Percentiles rank a stretch among this genome's conserved stretches.
Conservation (phyloP, 2,329 filamentous ascomycete genomes). For the Colletotrichum lindemuthianum region DNA sequence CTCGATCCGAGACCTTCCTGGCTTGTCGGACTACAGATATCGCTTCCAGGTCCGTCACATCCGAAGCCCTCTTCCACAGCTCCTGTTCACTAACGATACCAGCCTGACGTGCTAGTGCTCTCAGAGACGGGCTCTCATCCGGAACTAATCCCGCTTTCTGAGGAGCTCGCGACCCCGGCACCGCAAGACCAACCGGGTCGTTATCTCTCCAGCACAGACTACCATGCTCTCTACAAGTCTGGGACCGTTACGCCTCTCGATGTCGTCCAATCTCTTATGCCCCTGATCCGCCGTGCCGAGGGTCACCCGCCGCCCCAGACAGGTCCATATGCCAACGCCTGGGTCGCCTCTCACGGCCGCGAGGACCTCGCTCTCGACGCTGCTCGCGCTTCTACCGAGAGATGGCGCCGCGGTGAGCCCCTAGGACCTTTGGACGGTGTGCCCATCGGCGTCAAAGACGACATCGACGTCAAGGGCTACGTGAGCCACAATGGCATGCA, state of each 20-base stretch:
- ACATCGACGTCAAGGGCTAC: slow-evolving; percentile 77
- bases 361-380: slow-evolving; percentile 70
- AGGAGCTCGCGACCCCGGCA: slow-evolving; percentile 51
- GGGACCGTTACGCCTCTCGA: slow-evolving; percentile 76
- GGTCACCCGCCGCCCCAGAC: slow-evolving; percentile 32
- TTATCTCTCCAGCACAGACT: slow-evolving; percentile 80
- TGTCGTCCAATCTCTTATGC: slow-evolving; percentile 77
- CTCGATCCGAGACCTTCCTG: slow-evolving; percentile 56
- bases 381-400: slow-evolving; percentile 76
- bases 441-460: slow-evolving; percentile 86
- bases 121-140: slow-evolving; percentile 47
- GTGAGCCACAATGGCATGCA: slow-evolving; percentile 72
- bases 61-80: too few relatives aligned
- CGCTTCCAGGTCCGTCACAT: slow-evolving; percentile 58
- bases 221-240: slow-evolving; percentile 77
- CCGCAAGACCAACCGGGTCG: slow-evolving; percentile 55
- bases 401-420: slow-evolving; percentile 74
- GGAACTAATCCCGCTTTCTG: slow-evolving; percentile 40
- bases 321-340: slow-evolving; percentile 71
- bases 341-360: slow-evolving; percentile 71
- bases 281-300: slow-evolving; percentile 71
- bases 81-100: slow-evolving; percentile 14
- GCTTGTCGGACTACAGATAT: slow-evolving; percentile 55
- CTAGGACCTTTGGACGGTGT: slow-evolving; percentile 82
- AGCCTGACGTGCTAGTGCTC: slow-evolving; percentile 67